Conservation (phyloP, 176 grass and related monocot species). For the Raddia guianensis region DNA sequence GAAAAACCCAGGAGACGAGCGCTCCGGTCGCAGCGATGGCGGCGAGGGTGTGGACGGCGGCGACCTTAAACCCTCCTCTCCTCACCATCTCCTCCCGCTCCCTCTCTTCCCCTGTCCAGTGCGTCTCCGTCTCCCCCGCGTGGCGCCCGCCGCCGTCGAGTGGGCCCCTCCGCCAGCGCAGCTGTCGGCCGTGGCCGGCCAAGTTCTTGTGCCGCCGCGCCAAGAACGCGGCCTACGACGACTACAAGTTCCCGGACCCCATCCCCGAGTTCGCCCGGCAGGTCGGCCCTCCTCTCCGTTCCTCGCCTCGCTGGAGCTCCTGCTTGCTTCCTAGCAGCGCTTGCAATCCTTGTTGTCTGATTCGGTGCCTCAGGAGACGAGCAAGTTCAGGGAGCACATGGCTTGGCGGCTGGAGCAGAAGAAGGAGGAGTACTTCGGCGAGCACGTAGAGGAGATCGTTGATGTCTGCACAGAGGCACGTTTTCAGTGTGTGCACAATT, state of each 20-base stretch:
- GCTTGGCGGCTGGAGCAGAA: constrained; percentile 66
- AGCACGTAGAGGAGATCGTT: constrained; percentile 71
- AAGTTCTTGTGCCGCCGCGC: constrained; percentile 54
- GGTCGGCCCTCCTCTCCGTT: constrained; percentile 1
- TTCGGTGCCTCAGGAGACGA: constrained; percentile 61
- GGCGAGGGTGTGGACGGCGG: constrained; percentile 38
- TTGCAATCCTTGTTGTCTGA: background rate
- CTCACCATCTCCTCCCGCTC: constrained; percentile 12
- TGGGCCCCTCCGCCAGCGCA: constrained; percentile 1
- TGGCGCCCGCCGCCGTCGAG: background rate
- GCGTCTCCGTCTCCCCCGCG: background rate
- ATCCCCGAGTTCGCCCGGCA: constrained; percentile 79
- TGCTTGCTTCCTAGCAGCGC: background rate
- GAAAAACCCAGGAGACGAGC: constrained; percentile 10
- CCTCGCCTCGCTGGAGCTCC: background rate
- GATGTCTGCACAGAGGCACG: constrained; percentile 86
- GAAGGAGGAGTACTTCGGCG: constrained; percentile 74
- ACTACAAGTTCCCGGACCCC: constrained; percentile 88
- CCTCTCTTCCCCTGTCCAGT: background rate
- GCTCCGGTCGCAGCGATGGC: constrained; percentile 33
- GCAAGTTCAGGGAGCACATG: constrained; percentile 88
- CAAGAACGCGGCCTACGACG: constrained; percentile 48
- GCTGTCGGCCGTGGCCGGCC: constrained; percentile 19
- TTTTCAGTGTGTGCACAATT: background rate
- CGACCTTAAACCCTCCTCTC: constrained; percentile 36